Evolutionary conservation across 441 rosid genomes (phyloP).

Genomic region (Breynia disticha): DNA sequence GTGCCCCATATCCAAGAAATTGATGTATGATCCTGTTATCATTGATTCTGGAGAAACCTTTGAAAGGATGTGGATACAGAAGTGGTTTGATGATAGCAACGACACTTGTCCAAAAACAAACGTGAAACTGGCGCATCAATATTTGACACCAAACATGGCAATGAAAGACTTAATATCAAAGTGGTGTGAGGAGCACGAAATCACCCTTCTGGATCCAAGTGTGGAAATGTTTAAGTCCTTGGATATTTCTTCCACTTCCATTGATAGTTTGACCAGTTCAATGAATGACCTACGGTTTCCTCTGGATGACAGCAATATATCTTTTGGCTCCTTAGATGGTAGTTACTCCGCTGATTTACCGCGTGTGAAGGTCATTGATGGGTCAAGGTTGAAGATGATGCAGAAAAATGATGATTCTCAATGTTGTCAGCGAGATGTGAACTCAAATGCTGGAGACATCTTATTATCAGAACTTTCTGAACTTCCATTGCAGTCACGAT

Average conservation of each 20-base stretch:
- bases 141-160: constrained; percentile 37
- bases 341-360: constrained; percentile 37
- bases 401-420: constrained; percentile 23
- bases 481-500: constrained; percentile 49
- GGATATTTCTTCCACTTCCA: constrained; percentile 47
- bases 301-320: constrained; percentile 47
- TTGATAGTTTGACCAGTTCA: constrained; percentile 55
- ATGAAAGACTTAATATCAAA: constrained; percentile 53
- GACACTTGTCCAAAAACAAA: constrained; percentile 56
- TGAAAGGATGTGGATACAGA: constrained; percentile 77
- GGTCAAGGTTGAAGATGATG: constrained; percentile 21
- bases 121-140: constrained; percentile 33
- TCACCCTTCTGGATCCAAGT: constrained; percentile 43
- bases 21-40: constrained; percentile 84
- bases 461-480: constrained; percentile 34
- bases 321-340: constrained; percentile 43
- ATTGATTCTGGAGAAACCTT: constrained; percentile 73
- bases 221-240: constrained; percentile 13
- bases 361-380: constrained; percentile 19
- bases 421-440: constrained; percentile 16
- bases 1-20: constrained; percentile 58
- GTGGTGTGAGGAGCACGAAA: constrained; percentile 54
- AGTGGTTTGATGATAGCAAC: constrained; percentile 74
- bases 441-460: constrained; percentile 22
- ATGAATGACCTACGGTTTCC: constrained; percentile 44